Conservation (phyloP, 2,329 filamentous ascomycete genomes). For the Microdochium paspali region DNA sequence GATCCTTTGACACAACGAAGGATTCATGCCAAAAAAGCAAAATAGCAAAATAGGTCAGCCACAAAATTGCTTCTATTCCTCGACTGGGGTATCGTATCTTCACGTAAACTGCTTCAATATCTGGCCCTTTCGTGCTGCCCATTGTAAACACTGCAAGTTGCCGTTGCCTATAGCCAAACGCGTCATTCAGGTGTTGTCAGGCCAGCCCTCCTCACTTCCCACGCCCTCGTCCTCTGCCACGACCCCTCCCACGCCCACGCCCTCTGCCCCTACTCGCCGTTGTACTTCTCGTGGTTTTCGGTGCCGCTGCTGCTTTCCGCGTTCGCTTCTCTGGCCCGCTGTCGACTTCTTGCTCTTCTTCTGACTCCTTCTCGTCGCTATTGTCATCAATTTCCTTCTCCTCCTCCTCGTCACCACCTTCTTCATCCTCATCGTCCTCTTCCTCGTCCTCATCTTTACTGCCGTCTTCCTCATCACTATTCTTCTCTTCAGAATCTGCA, state of each 20-base stretch:
- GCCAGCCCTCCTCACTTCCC: background rate
- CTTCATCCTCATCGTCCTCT: background rate
- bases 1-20: too few relatives aligned
- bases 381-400: slow-evolving; percentile 7
- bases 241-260: background rate
- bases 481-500: slow-evolving; percentile 6
- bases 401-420: background rate
- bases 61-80: too few relatives aligned
- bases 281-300: background rate
- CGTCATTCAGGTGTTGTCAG: too few relatives aligned
- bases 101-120: too few relatives aligned
- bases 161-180: too few relatives aligned
- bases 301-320: background rate
- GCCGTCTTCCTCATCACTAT: slow-evolving; percentile 9
- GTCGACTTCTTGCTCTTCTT: slow-evolving; percentile 1
- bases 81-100: too few relatives aligned
- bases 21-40: too few relatives aligned
- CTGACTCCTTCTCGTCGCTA: slow-evolving; percentile 2
- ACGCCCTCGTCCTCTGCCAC: background rate
- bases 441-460: slow-evolving; percentile 11
- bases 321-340: slow-evolving; percentile 2
- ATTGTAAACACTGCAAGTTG: too few relatives aligned
- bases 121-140: too few relatives aligned
- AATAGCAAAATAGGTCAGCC: too few relatives aligned
- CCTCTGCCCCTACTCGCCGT: background rate